Conservation (phyloP, 441 rosid species). For the Pelargonium australe region DNA sequence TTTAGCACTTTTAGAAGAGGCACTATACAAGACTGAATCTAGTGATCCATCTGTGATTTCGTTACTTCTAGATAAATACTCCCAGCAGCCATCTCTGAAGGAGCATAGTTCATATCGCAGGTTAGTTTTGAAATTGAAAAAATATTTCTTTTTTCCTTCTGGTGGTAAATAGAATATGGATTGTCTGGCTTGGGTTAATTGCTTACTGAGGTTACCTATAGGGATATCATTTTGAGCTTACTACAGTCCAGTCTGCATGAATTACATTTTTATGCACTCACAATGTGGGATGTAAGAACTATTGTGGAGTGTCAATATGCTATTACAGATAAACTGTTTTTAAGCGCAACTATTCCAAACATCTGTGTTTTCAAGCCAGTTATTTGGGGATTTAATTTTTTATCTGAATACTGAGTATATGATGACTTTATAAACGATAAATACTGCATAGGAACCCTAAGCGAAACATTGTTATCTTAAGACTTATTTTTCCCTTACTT, state of each 20-base stretch:
- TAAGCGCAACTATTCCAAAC: too few species aligned
- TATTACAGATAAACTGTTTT: neutral
- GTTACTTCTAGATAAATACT: conserved; percentile 47
- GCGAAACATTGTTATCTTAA: too few species aligned
- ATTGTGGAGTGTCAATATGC: neutral
- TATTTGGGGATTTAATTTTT: neutral
- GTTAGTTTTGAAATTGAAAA: conserved; percentile 30
- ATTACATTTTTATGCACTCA: too few species aligned
- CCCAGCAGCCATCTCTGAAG: conserved; percentile 53
- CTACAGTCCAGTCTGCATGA: neutral
- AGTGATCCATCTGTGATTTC: conserved; percentile 46
- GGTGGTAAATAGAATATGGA: neutral
- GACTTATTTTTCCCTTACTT: too few species aligned
- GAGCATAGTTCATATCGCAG: conserved; percentile 52
- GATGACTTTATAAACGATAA: too few species aligned
- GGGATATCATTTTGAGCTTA: neutral
- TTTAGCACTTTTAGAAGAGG: conserved; percentile 55
- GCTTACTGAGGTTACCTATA: neutral
- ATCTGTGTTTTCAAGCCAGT: neutral
- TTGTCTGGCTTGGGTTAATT: neutral
- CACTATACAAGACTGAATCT: conserved; percentile 41
- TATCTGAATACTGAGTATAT: neutral
- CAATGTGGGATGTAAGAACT: neutral
- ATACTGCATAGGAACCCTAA: too few species aligned
- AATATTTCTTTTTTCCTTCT: neutral